Base-by-base conservation (phyloP, 495 filamentous ascomycete species). In the Pseudomonodictys pantanalensis region DNA sequence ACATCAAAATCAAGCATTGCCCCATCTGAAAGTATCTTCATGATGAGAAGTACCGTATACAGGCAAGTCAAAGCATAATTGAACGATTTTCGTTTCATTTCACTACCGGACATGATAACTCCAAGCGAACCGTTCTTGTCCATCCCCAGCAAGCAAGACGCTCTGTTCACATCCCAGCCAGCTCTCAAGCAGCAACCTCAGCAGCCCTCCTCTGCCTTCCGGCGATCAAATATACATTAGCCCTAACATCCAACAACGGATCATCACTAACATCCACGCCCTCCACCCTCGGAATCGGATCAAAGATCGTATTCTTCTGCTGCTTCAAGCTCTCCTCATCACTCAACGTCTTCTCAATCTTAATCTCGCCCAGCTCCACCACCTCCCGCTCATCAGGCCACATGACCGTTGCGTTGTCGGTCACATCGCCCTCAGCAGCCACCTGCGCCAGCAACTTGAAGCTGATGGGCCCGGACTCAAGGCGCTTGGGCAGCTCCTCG, bases 281-380 rank as follows among this genome's bases (percentile, higher is more conserved):
- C 17, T 76, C 63, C 23, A 81, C 76, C 28, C 80, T 72, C 1
- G 81, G 79, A 53, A 81, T 75, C 23, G 80, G 79, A 67, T 83
- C 79, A 60, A 80, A 81, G 53, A 81, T 81, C 38, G 78, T 72
- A 28, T 70, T 60, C 69, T 80, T 78, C 71, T 78, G 74, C 70
- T 78, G 63, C 57, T 68, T 68, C 39, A 49, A 29, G 29, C 58
- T 56, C 30, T 64, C 69, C 46, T 74, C 69, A 23, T 79, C 69
- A 12, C 56, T 44, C 7, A 72, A 33, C 1, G 74, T 33, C n/a
- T 60, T 62, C n/a, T 77, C 73, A 3, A 83, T 18, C 47, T 58
- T 73, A 5, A 83, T 64, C 7, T 52, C 70, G 4, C 81, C 80
- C 47, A 84, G 67, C 57, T 81, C 76, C 3, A 83, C 76, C 0